phyloP scores from a whole-genome alignment of 148 eudicot genomes.

The Hydrangea macrophylla region DNA sequence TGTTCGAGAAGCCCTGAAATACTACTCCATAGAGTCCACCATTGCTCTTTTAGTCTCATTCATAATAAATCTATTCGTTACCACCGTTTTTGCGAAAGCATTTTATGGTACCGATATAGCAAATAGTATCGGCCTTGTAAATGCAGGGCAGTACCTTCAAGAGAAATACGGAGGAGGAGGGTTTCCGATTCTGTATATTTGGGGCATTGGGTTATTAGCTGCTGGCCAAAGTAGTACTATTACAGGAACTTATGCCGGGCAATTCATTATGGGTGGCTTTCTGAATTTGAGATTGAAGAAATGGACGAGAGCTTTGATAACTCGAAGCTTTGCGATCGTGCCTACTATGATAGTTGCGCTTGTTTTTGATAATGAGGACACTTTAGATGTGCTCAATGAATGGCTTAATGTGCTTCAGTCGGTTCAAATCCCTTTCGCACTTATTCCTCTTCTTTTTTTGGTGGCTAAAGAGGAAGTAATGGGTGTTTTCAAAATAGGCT shows the following conservation, averaged over 20 bases:
- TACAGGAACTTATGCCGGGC: slow-evolving; percentile 98
- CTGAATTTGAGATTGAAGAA: slow-evolving; percentile 72
- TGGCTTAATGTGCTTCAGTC: slow-evolving; percentile 98
- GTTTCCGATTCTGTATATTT: slow-evolving; percentile 82
- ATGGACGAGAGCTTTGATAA: slow-evolving; percentile 95
- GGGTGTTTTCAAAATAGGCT: slow-evolving; percentile 85
- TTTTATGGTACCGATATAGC: slow-evolving; percentile 84
- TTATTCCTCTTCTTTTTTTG: slow-evolving; percentile 88
- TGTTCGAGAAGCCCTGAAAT: slow-evolving; percentile 80
- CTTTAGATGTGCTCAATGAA: slow-evolving; percentile 74
- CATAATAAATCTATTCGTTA: slow-evolving; percentile 82
- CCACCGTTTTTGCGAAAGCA: slow-evolving; percentile 87
- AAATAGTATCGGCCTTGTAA: slow-evolving; percentile 70
- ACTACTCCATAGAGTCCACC: slow-evolving; percentile 86
- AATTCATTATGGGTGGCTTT: slow-evolving; percentile 98
- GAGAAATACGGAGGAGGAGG: slow-evolving; percentile 83
- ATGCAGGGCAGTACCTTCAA: slow-evolving; percentile 88
- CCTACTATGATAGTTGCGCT: slow-evolving; percentile 94
- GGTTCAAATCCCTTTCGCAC: slow-evolving; percentile 90
- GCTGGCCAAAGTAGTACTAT: slow-evolving; percentile 99
- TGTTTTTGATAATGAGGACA: slow-evolving; percentile 63
- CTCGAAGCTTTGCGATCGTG: slow-evolving; percentile 85
- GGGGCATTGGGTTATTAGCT: slow-evolving; percentile 91
- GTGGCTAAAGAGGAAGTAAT: slow-evolving; percentile 91
- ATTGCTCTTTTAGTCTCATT: slow-evolving; percentile 74